These are phyloP conservation scores for Naegleria gruberi DNA, from an alignment of 208 protist genomes.

Conservation along the genomic window DNA sequence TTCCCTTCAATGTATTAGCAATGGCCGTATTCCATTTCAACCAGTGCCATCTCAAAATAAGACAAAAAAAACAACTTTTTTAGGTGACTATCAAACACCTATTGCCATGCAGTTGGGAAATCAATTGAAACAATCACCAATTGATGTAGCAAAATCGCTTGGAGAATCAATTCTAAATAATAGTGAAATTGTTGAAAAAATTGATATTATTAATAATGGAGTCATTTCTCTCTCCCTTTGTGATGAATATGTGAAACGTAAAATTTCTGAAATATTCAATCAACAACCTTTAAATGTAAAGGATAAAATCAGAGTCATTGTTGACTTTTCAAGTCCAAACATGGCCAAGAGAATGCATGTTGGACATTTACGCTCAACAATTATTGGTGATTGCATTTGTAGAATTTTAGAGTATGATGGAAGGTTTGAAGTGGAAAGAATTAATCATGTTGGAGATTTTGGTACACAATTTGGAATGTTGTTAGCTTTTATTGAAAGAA, in stretches of 20 bases:
- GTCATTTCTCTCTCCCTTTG: background rate
- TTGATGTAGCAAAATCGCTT: background rate
- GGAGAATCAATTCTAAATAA: background rate
- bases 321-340: slow-evolving; percentile 96
- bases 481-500: slow-evolving; percentile 77
- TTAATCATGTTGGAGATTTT: slow-evolving; percentile 98
- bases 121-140: background rate
- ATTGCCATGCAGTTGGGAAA: background rate
- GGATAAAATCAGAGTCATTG: slow-evolving; percentile 53
- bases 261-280: background rate
- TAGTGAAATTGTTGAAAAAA: background rate
- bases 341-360: slow-evolving; percentile 98
- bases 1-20: background rate
- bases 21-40: background rate
- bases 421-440: slow-evolving; percentile 66
- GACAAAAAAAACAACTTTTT: background rate
- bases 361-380: slow-evolving; percentile 93
- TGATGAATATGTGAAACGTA: slow-evolving; percentile 14
- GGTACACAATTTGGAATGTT: slow-evolving; percentile 97
- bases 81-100: background rate
- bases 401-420: slow-evolving; percentile 73
- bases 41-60: background rate
- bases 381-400: slow-evolving; percentile 92
- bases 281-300: background rate
- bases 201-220: background rate